Evolutionary conservation across 441 rosid genomes (phyloP), one percentile per base, ranked within the genome.

Genomic region (Gossypium schwendimanii): DNA sequence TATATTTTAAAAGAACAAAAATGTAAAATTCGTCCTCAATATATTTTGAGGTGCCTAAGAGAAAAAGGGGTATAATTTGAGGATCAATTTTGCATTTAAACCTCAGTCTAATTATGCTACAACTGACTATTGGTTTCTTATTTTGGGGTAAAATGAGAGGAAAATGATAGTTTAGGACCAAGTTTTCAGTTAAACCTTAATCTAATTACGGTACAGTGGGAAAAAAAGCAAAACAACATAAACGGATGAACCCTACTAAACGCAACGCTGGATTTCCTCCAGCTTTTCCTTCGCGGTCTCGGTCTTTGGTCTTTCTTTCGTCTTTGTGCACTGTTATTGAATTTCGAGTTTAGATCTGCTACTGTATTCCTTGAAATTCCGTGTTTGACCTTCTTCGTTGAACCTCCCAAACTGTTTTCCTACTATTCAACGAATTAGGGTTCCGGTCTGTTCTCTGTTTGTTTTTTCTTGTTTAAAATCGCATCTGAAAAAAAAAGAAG

Each of bases 341-440:
- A 4, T 26, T 6, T 52, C 61, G 68, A 33, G 28, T 54, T 50
- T 2, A 68, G 74, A 77, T 77, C 77, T 21, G 20, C 15, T 50
- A 54, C 28, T 31, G 21, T 62, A 26, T 62, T 61, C 36, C 62
- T 62, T 61, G 12, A 28, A 62, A 28, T 72, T 50, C 8, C 10
- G 50, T 47, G 26, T 41, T 71, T 71, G 55, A 20, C 57, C 7
- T 31, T 31, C 24, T 60, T 67, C 17, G 7, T 73, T 50, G 54
- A 71, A 11, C 36, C 44, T 62, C 49, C 31, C 15, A 5, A 49
- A 44, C 24, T 15, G 11, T 26, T 68, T 31, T 8, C 41, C 44
- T 24, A 24, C 15, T 6, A 4, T 10, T 45, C 69, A 6, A 7
- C 41, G 36, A 41, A 31, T 49, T 63, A 63, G 70, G 63, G 59